phyloP scores from a whole-genome alignment of 2,329 filamentous ascomycete genomes.

The Monilinia aucupariae region DNA sequence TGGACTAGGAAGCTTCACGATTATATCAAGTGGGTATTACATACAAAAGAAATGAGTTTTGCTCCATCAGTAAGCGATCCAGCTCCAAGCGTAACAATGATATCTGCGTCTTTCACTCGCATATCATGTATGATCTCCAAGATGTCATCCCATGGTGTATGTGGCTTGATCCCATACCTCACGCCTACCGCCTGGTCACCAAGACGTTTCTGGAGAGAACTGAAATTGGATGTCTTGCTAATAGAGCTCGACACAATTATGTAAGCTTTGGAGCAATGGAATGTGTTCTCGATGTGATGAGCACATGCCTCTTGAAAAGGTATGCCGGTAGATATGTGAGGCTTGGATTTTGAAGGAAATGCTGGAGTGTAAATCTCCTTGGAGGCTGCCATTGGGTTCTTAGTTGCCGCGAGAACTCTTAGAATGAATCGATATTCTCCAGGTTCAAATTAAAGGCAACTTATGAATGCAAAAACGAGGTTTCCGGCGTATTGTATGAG shows the following conservation, averaged over 20 bases:
- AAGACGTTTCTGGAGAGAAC: slow-evolving; percentile 26
- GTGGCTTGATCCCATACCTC: slow-evolving; percentile 33
- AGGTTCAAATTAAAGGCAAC: background rate
- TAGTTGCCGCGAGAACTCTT: background rate
- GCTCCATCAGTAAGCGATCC: slow-evolving; percentile 35
- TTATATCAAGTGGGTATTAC: slow-evolving; percentile 10
- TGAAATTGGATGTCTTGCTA: slow-evolving; percentile 32
- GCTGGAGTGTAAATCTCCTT: slow-evolving; percentile 51
- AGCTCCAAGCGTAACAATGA: slow-evolving; percentile 36
- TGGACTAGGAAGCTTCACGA: background rate
- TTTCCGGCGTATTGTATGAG: background rate
- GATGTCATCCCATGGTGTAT: slow-evolving; percentile 35
- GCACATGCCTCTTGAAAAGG: slow-evolving; percentile 21
- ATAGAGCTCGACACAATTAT: slow-evolving; percentile 35
- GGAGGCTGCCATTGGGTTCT: background rate
- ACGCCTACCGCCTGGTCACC: slow-evolving; percentile 31
- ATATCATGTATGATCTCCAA: slow-evolving; percentile 32
- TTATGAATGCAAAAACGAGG: background rate
- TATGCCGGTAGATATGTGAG: slow-evolving; percentile 18
- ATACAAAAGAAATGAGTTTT: slow-evolving; percentile 32
- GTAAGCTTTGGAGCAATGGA: slow-evolving; percentile 30
- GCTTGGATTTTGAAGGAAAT: slow-evolving; percentile 17
- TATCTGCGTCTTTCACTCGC: slow-evolving; percentile 26
- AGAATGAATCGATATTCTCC: background rate
- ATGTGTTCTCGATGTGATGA: slow-evolving; percentile 31